Conservation (phyloP, 306 rosid genomes). For the Luffa aegyptiaca region DNA sequence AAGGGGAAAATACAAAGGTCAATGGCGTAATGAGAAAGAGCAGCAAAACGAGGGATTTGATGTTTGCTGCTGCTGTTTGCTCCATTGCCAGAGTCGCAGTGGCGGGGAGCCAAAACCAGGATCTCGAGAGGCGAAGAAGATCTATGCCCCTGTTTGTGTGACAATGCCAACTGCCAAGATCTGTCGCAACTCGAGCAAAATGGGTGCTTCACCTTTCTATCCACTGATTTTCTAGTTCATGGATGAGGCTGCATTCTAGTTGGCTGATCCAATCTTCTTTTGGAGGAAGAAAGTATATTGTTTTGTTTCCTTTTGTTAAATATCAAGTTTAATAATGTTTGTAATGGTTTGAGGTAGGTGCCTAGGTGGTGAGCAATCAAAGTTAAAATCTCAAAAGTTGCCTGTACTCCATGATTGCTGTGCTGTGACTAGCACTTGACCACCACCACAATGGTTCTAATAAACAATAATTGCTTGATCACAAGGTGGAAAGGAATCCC, state of each 20-base stretch:
- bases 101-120: constrained; percentile 28
- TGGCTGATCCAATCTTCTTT: neutral
- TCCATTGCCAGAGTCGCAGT: constrained; percentile 23
- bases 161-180: constrained; percentile 40
- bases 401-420: neutral
- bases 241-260: neutral
- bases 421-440: neutral
- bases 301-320: neutral
- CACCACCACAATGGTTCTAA: neutral
- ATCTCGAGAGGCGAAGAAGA: constrained; percentile 35
- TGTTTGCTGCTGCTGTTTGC: constrained; percentile 27
- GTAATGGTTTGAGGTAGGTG: neutral
- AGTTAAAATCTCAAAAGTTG: neutral
- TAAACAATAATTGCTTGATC: neutral
- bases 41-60: constrained; percentile 28
- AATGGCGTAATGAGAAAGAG: constrained; percentile 9
- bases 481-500: neutral
- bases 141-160: constrained; percentile 40
- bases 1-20: constrained; percentile 19
- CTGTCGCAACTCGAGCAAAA: constrained; percentile 23
- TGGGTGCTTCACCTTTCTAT: neutral
- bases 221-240: neutral
- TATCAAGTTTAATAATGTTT: neutral
- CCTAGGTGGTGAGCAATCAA: neutral
- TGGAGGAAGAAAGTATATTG: neutral